Conservation (phyloP, 2,329 filamentous ascomycete species). For the Cladophialophora bantiana region DNA sequence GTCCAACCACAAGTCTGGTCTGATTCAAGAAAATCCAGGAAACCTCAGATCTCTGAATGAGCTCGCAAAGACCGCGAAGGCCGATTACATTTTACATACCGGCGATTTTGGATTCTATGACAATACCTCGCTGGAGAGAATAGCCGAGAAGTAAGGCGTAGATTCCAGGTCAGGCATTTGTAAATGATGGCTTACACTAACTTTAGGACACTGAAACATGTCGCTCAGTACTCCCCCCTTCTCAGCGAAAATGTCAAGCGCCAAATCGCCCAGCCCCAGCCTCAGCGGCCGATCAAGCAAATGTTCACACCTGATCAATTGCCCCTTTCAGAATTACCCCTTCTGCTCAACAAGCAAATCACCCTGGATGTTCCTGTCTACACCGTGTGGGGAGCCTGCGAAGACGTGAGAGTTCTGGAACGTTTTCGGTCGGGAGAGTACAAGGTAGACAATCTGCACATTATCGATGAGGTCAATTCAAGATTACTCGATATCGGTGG, state of each 20-base stretch:
- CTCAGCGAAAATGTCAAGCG: slow-evolving; percentile 78
- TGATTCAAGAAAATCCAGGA: slow-evolving; percentile 61
- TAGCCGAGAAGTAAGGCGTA: slow-evolving; percentile 89
- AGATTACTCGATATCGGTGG: slow-evolving; percentile 93
- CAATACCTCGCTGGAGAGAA: slow-evolving; percentile 90
- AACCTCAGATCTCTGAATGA: slow-evolving; percentile 96
- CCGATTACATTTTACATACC: slow-evolving; percentile 97
- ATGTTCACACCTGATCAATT: slow-evolving; percentile 82
- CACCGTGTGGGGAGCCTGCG: slow-evolving; percentile 98
- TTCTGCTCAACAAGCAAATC: slow-evolving; percentile 84
- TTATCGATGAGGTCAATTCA: slow-evolving; percentile 97
- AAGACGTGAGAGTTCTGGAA: slow-evolving; percentile 95
- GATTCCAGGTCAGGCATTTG: not conserved
- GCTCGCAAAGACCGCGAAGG: slow-evolving; percentile 89
- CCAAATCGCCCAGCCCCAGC: slow-evolving; percentile 70
- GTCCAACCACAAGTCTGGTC: not conserved
- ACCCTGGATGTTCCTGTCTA: slow-evolving; percentile 97
- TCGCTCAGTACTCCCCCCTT: slow-evolving; percentile 96
- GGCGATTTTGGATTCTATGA: slow-evolving; percentile 99
- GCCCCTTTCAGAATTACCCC: slow-evolving; percentile 88
- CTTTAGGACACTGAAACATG: slow-evolving; percentile 89
- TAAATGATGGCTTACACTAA: slow-evolving; percentile 29
- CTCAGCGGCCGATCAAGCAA: slow-evolving; percentile 73
- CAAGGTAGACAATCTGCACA: slow-evolving; percentile 95
- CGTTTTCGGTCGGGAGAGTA: slow-evolving; percentile 98